These are phyloP conservation scores for Naganishia antarctica DNA, from an alignment of 768 basidiomycete genomes.

Conservation along the genomic window DNA sequence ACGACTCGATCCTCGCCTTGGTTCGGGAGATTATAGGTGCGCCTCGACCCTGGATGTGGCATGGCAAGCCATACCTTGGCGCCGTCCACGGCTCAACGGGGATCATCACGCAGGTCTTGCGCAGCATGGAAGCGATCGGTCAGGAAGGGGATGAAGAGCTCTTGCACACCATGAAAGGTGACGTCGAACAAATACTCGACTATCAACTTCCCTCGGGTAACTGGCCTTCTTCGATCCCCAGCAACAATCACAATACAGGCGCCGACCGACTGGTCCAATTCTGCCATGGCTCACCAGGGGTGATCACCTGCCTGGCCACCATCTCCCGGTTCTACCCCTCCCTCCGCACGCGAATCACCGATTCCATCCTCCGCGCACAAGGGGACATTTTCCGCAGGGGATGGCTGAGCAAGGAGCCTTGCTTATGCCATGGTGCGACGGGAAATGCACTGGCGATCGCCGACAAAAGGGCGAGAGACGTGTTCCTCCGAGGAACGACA, in stretches of 20 bases:
- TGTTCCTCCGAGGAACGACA: background rate
- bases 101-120: background rate
- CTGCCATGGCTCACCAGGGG: slow-evolving; percentile 19
- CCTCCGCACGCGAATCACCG: background rate
- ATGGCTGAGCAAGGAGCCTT: background rate
- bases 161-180: background rate
- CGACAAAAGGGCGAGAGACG: background rate
- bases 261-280: slow-evolving; percentile 3
- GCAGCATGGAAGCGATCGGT: background rate
- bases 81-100: slow-evolving; percentile 9
- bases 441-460: background rate
- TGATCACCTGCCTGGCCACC: slow-evolving; percentile 5
- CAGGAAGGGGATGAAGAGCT: background rate
- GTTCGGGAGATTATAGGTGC: background rate
- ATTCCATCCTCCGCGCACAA: background rate
- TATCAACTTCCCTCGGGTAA: background rate
- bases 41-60: slow-evolving; percentile 10
- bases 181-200: background rate
- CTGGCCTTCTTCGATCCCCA: slow-evolving; percentile 9
- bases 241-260: background rate
- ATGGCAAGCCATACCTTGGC: slow-evolving; percentile 8
- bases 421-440: slow-evolving; percentile 8
- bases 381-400: background rate
- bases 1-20: background rate
- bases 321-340: background rate